Base-by-base conservation (phyloP, 2,329 filamentous ascomycete species). In the Fusarium sp. region DNA sequence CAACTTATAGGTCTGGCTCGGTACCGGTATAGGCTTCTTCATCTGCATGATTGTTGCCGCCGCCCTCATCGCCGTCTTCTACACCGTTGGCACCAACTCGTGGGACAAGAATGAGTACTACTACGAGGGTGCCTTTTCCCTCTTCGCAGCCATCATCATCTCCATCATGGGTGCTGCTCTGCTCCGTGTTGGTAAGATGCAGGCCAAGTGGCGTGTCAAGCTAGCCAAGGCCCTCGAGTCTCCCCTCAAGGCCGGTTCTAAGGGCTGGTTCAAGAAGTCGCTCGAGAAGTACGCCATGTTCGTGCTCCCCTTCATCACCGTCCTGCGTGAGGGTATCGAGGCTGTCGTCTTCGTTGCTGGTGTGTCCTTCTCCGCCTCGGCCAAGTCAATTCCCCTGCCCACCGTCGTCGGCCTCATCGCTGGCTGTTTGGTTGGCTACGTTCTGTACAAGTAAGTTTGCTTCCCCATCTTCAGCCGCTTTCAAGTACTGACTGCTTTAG, bases 131-230 rank as follows among this genome's bases (percentile, higher is more conserved):
- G 89, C 92, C 57, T 97, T 97, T 78, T 90, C 88, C 20, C 86
- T 97, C 45, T 81, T 97, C 60, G 94, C 95, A 4, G 88, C 91
- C 20, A 75, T 97, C 75, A 95, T 97, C 84, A 97, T 97, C 83
- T 93, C 93, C 39, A 77, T 95, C 71, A 92, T 97, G 86, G 95
- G 95, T 31, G 92, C 91, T 35, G 94, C 93, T 6, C 89, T 97
- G 33, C 89, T 97, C 9, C 92, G 95, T 29, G 89, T 97, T 65
- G 93, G 91, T 71, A 97, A 96, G 83, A 89, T 97, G 82, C 93
- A 95, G 81, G 92, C 93, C 71, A 97, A 97, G 83, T 97, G 95
- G 95, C 90, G 91, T n/a, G 85, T 92, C 77, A 97, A 97, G 89
- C 90, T 97, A 27, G 90, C 92, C 20, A 90, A 89, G 77, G 90